These are phyloP conservation scores for Botrytis pseudocinerea DNA, from an alignment of 2,329 filamentous ascomycete species.

Conservation along the genomic window DNA sequence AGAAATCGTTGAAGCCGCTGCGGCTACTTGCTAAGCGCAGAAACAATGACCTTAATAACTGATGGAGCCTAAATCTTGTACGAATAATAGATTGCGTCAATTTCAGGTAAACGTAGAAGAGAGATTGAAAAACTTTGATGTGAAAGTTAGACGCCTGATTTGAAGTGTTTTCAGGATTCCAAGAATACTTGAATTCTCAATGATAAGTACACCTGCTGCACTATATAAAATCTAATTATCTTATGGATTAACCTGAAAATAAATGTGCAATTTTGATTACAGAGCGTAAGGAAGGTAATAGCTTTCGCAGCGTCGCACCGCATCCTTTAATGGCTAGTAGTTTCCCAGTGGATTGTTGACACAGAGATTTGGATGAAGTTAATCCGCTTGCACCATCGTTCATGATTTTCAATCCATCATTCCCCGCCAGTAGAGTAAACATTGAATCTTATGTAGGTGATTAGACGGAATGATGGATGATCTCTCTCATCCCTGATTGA, in stretches of 20 bases:
- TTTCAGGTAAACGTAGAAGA: not conserved
- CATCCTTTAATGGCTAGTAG: not conserved
- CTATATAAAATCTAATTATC: not conserved
- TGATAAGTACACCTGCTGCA: not conserved
- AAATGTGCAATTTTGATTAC: not conserved
- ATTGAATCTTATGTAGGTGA: not conserved
- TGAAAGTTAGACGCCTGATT: not conserved
- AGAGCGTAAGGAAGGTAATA: not conserved
- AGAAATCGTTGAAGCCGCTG: not conserved
- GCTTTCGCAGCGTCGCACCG: not conserved
- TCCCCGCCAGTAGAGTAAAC: not conserved
- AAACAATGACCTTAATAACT: not conserved
- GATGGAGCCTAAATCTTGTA: not conserved
- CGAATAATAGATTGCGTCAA: not conserved
- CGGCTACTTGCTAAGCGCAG: not conserved
- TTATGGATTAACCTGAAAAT: not conserved
- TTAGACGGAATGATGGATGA: not conserved
- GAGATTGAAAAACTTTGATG: not conserved
- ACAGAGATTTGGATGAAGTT: not conserved
- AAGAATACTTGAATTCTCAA: not conserved
- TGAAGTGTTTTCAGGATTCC: not conserved
- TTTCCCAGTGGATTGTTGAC: not conserved
- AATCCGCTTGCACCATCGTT: not conserved
- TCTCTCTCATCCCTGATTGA: not conserved
- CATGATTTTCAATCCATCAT: not conserved